These are phyloP conservation scores for Mrakia frigida DNA, from an alignment of 768 basidiomycete species.

Conservation along the genomic window DNA sequence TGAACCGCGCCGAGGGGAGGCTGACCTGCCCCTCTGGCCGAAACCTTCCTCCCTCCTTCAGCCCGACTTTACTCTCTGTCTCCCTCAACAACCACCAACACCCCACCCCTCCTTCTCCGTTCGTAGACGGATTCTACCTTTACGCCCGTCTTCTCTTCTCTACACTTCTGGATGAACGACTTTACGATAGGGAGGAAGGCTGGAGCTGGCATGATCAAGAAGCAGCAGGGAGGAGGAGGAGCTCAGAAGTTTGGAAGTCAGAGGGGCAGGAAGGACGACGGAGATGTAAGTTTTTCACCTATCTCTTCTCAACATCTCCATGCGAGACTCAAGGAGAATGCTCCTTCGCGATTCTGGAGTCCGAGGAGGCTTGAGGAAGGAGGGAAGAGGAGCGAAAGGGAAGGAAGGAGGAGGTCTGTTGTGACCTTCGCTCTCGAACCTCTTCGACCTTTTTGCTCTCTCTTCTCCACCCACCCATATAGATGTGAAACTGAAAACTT, in stretches of 20 bases:
- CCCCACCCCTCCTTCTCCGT: background rate
- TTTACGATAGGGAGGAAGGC: constrained; percentile 4
- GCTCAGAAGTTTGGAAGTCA: background rate
- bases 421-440: background rate
- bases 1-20: background rate
- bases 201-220: constrained; percentile 8
- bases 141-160: background rate
- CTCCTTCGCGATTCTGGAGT: background rate
- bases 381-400: background rate
- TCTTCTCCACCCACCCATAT: background rate
- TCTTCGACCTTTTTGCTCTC: background rate
- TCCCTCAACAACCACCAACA: background rate
- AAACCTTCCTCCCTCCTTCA: background rate
- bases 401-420: background rate
- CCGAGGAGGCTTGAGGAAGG: too few relatives aligned
- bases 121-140: background rate
- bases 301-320: background rate
- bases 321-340: too few relatives aligned
- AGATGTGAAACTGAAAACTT: background rate
- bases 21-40: background rate
- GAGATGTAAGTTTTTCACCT: background rate
- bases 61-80: background rate
- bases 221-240: background rate
- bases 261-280: background rate
- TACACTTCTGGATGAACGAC: background rate